Evolutionary conservation across 2,329 filamentous ascomycete species (phyloP).

Genomic region (Scytalidium lignicola): DNA sequence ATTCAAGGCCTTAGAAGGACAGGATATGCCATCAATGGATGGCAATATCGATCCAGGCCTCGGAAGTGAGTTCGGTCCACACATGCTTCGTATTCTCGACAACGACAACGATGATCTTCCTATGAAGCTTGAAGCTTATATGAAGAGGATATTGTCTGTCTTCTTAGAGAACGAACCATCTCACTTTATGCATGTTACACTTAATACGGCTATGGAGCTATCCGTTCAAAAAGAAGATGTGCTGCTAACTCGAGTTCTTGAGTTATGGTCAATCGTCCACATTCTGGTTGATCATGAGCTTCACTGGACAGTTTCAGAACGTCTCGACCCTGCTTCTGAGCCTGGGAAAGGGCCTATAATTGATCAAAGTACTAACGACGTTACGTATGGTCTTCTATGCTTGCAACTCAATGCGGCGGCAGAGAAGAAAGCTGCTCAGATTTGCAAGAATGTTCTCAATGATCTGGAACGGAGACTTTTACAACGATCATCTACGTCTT

Average conservation of each 20-base stretch:
- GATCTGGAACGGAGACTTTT: conserved; percentile 57
- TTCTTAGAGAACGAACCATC: conserved; percentile 57
- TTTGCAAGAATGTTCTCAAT: conserved; percentile 52
- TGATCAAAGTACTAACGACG: conserved; percentile 10
- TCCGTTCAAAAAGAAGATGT: conserved; percentile 45
- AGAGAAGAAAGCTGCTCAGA: conserved; percentile 56
- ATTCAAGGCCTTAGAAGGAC: conserved; percentile 24
- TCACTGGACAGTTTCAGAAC: conserved; percentile 44
- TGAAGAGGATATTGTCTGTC: conserved; percentile 51
- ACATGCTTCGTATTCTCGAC: conserved; percentile 51
- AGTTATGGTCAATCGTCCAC: conserved; percentile 61
- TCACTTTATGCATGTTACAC: conserved; percentile 52
- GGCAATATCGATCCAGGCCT: conserved; percentile 30
- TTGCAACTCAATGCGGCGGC: conserved; percentile 61
- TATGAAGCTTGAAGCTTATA: conserved; percentile 53
- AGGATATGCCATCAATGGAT: conserved; percentile 18
- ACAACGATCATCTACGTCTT: conserved; percentile 54
- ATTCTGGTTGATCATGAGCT: conserved; percentile 57
- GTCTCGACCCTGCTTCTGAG: conserved; percentile 7
- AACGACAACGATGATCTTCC: conserved; percentile 57
- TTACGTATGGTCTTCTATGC: conserved; percentile 51
- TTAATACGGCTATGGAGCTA: conserved; percentile 44
- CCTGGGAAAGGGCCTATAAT: conserved; percentile 17
- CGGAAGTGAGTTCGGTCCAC: conserved; percentile 24
- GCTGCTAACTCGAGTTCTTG: conserved; percentile 51